Percentiles rank a stretch among this genome's conserved stretches.
phyloP scores from a whole-genome alignment of 1,139 yeast species.

The Zygotorulaspora mrakii region DNA sequence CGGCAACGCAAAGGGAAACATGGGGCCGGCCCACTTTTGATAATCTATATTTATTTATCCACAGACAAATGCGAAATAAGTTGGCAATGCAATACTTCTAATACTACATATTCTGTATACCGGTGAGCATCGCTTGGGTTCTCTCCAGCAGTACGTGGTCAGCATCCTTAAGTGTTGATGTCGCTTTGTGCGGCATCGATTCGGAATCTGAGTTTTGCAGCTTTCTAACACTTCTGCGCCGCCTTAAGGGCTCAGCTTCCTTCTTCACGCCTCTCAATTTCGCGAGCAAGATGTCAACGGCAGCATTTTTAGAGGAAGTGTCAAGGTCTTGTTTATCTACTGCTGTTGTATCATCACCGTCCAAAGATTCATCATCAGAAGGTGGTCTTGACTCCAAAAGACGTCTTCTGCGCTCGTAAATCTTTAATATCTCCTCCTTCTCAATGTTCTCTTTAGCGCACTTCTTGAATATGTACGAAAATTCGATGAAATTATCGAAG shows the following conservation, averaged over 20 bases:
- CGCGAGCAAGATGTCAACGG: slow-evolving; percentile 28
- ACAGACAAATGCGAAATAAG: not conserved
- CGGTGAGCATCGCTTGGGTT: slow-evolving; percentile 22
- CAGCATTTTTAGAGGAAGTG: slow-evolving; percentile 17
- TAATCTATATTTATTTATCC: slow-evolving; percentile 6
- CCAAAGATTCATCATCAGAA: slow-evolving; percentile 27
- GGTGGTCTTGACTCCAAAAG: slow-evolving; percentile 47
- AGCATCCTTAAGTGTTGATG: slow-evolving; percentile 5
- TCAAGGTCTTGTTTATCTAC: slow-evolving; percentile 10
- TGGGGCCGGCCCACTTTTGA: slow-evolving; percentile 3
- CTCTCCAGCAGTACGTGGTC: slow-evolving; percentile 16
- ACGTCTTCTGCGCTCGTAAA: slow-evolving; percentile 67
- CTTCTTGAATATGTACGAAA: slow-evolving; percentile 68
- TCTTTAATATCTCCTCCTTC: slow-evolving; percentile 73
- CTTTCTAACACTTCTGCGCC: slow-evolving; percentile 19
- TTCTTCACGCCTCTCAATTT: slow-evolving; percentile 29
- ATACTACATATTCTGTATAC: slow-evolving; percentile 18
- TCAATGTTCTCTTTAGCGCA: slow-evolving; percentile 73
- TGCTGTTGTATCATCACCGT: slow-evolving; percentile 17
- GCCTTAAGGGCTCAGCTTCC: slow-evolving; percentile 19
- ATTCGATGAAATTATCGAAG: slow-evolving; percentile 68
- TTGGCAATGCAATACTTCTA: not conserved
- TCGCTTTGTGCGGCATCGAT: not conserved
- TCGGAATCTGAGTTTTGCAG: slow-evolving; percentile 7
- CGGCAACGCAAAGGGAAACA: slow-evolving; percentile 1